phyloP scores from a whole-genome alignment of 495 filamentous ascomycete species.

The Friedmanniomyces simplex region DNA sequence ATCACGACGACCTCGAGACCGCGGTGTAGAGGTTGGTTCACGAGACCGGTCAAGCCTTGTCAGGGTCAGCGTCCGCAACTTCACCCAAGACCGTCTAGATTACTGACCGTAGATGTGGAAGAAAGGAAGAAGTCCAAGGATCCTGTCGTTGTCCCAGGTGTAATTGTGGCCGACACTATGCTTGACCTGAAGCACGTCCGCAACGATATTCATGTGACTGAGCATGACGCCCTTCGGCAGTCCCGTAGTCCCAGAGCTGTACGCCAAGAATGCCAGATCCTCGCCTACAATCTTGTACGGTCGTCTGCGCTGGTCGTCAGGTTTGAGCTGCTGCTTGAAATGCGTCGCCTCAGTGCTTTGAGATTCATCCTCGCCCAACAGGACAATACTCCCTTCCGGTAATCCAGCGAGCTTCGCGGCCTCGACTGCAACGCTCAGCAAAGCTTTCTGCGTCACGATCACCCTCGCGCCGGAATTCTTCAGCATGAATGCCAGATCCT shows the following conservation, averaged over 20 bases:
- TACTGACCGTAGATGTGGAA: constrained; percentile 76
- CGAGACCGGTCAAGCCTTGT: constrained; percentile 39
- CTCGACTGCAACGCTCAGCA: constrained; percentile 49
- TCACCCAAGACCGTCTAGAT: constrained; percentile 1
- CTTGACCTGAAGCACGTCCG: constrained; percentile 52
- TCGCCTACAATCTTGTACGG: constrained; percentile 41
- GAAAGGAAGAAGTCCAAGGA: constrained; percentile 79
- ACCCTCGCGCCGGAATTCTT: constrained; percentile 68
- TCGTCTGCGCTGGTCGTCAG: constrained; percentile 43
- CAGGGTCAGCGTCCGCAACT: not conserved
- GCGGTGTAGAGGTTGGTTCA: constrained; percentile 53
- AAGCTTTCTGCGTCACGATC: constrained; percentile 58
- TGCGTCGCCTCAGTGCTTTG: constrained; percentile 44
- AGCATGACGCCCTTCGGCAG: constrained; percentile 90
- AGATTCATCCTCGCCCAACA: constrained; percentile 59
- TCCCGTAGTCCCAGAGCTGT: constrained; percentile 85
- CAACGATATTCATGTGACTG: constrained; percentile 68
- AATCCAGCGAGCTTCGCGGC: constrained; percentile 64
- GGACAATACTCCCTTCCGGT: constrained; percentile 53
- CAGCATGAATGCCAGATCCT: constrained; percentile 83
- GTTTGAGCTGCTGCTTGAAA: constrained; percentile 65
- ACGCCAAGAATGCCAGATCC: constrained; percentile 62
- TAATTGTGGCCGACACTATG: constrained; percentile 44
- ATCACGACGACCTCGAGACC: constrained; percentile 68
- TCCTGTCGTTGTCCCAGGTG: constrained; percentile 44